Evolutionary conservation across 192 early-diverging fungal genomes (phyloP), one percentile per base, ranked within the genome.

Genomic region (Coemansia sp.): DNA sequence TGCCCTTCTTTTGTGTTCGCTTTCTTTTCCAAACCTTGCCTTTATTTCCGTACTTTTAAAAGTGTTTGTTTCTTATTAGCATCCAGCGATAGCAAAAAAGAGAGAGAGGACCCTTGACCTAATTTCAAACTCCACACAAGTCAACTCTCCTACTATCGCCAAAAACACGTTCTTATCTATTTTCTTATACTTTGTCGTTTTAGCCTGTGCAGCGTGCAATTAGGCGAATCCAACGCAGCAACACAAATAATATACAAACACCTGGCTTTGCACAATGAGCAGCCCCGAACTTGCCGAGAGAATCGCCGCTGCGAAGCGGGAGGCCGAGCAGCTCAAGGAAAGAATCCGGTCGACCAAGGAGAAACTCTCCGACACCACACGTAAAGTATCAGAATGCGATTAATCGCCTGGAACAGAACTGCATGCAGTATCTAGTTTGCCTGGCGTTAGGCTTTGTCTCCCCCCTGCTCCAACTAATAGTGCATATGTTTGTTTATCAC

Each of bases 321-420:
- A 99, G 64, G 95, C 97, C 23, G 97, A 99, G 81, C 84, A 85
- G 53, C 77, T 99, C 42, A 99, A 98, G 79, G 97, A 99, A 66
- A 90, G 90, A 74, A 97, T 99, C 77, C 94, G 92, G 82, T 88
- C 90, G 70, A 96, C 92, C 70, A 93, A 91, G 75, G 92, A 94
- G 64, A 91, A 94, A 55, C 87, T 99, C 33, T 93, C 92, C 23
- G 97, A 99, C 83, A 96, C 94, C 49, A 93, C 96, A 59, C 83
- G 96, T 97, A 92, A 84, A 72, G 88, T 75, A 73, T 67, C 66
- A 26, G n/a, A 12, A n/a, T 18, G 43, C 18, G 43, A 46, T 46
- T 20, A n/a, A 46, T 46, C 43, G 18, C 43, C 3, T n/a, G n/a
- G n/a, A n/a, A n/a, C n/a, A n/a, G n/a, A n/a, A n/a, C n/a, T n/a